phyloP scores from a whole-genome alignment of 768 basidiomycete species.

The Piloderma croceum region DNA sequence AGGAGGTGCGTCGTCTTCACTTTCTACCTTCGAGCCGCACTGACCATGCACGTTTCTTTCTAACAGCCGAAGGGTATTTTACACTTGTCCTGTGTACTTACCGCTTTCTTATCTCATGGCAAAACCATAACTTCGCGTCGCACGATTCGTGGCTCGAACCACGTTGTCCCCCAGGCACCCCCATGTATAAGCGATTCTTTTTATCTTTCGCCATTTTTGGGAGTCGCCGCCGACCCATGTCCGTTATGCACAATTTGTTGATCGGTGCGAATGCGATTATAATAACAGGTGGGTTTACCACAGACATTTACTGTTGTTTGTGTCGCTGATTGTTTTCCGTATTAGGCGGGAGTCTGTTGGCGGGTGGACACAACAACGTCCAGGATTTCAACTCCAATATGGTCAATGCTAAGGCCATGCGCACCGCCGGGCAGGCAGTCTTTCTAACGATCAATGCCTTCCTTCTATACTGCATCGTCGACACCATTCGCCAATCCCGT shows the following conservation, averaged over 20 bases:
- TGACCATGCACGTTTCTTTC: slow-evolving; percentile 6
- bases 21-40: slow-evolving; percentile 3
- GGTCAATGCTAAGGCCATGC: slow-evolving; percentile 23
- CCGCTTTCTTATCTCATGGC: slow-evolving; percentile 33
- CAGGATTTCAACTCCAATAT: slow-evolving; percentile 9
- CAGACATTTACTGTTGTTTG: neutral
- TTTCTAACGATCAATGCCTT: slow-evolving; percentile 27
- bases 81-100: slow-evolving; percentile 30
- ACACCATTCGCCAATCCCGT: slow-evolving; percentile 22
- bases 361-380: slow-evolving; percentile 18
- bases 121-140: slow-evolving; percentile 26
- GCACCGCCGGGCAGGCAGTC: slow-evolving; percentile 27
- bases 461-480: slow-evolving; percentile 20
- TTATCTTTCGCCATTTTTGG: slow-evolving; percentile 23
- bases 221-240: slow-evolving; percentile 23
- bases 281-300: slow-evolving; percentile 14
- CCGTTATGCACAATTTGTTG: slow-evolving; percentile 26
- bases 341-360: slow-evolving; percentile 24
- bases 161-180: slow-evolving; percentile 14
- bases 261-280: slow-evolving; percentile 29
- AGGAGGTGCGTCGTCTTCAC: neutral
- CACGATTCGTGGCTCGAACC: slow-evolving; percentile 33
- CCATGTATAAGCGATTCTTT: slow-evolving; percentile 13
- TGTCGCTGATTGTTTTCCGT: neutral
- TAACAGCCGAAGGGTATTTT: slow-evolving; percentile 29